A percentile compares a stretch with the other conserved stretches of the same genome.
phyloP scores from a whole-genome alignment of 2,329 filamentous ascomycete genomes.

The Fusarium algeriense region DNA sequence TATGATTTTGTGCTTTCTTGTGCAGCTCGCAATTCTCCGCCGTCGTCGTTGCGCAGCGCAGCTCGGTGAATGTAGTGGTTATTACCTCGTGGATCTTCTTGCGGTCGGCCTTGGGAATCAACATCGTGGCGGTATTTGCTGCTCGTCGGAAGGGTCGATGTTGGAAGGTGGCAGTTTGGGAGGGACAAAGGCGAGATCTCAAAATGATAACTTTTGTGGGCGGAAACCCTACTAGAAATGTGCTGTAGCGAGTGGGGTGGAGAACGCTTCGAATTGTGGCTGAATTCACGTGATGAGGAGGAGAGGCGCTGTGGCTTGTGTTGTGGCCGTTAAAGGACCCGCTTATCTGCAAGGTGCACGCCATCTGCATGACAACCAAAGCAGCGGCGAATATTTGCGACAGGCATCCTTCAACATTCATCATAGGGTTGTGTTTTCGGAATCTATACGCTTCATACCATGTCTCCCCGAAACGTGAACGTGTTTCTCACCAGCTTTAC shows the following conservation, averaged over 20 bases:
- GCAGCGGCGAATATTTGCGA: constrained; percentile 24
- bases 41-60: constrained; percentile 20
- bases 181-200: constrained; percentile 53
- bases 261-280: constrained; percentile 44
- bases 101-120: constrained; percentile 99
- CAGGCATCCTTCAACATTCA: not conserved
- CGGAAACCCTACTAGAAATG: constrained; percentile 58
- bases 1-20: constrained; percentile 18
- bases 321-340: constrained; percentile 12
- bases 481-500: constrained; percentile 87
- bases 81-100: constrained; percentile 96
- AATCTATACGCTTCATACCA: constrained; percentile 48
- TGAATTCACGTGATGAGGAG: constrained; percentile 52
- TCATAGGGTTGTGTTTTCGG: not conserved
- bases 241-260: constrained; percentile 52
- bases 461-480: constrained; percentile 75
- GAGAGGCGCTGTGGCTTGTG: constrained; percentile 30
- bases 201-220: constrained; percentile 62
- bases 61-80: constrained; percentile 10
- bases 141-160: constrained; percentile 61
- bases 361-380: constrained; percentile 19
- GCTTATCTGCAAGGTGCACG: constrained; percentile 17
- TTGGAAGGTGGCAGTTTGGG: constrained; percentile 59
- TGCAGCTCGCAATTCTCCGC: constrained; percentile 37
- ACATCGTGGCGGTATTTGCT: constrained; percentile 75